Evolutionary conservation across 441 rosid genomes (phyloP).

Genomic region (Eutrema salsugineum): DNA sequence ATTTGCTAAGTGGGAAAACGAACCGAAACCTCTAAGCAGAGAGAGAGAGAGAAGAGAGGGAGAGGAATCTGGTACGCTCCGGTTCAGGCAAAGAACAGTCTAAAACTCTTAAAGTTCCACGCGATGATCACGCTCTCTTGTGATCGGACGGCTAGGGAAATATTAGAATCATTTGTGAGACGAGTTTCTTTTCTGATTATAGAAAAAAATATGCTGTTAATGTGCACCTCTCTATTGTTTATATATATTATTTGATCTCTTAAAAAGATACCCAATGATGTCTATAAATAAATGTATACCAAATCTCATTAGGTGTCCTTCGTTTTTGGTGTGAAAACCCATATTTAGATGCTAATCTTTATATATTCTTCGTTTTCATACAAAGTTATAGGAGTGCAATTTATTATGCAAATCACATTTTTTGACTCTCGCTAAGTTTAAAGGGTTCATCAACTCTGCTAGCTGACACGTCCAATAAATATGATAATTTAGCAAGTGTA

Average conservation of each 20-base stretch:
- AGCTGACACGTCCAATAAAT: neutral
- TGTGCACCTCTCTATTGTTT: neutral
- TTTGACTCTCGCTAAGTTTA: no score
- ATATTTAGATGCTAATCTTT: neutral
- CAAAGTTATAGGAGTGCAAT: no score
- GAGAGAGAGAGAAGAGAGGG: neutral
- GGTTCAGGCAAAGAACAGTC: slow-evolving; percentile 8
- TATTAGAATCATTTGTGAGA: neutral
- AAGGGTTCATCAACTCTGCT: neutral
- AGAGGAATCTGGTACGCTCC: slow-evolving; percentile 28
- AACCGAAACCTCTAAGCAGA: slow-evolving; percentile 23
- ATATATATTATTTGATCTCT: neutral
- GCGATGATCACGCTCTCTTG: neutral
- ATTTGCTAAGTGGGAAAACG: slow-evolving; percentile 12
- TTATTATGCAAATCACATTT: no score
- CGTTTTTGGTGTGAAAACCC: neutral
- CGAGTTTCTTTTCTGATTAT: slow-evolving; percentile 1
- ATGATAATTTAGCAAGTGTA: neutral
- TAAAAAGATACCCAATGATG: slow-evolving; percentile 15
- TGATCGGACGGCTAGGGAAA: slow-evolving; percentile 28
- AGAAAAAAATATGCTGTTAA: neutral
- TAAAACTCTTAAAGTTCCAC: neutral
- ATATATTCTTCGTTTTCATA: neutral
- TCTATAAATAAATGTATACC: slow-evolving; percentile 10
- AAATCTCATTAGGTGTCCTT: slow-evolving; percentile 11